Base-by-base conservation (phyloP, 148 eudicot species). In the Rhododendron kiyosumense region DNA sequence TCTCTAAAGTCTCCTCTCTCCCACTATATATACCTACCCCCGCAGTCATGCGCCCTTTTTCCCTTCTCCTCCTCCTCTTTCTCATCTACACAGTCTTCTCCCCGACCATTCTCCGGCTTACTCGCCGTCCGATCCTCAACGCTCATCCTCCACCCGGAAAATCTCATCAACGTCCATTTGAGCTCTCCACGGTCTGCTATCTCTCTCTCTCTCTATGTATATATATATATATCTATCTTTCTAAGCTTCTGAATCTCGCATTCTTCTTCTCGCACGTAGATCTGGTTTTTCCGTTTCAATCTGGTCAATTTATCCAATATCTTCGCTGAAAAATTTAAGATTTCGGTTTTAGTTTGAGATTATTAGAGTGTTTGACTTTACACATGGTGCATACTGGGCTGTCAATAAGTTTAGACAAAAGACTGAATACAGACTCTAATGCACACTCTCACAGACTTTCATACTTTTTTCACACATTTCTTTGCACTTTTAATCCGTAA, bases 1-100 rank as follows among this genome's bases (percentile, higher is more conserved):
- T 38, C 63, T 15, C 83, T 24, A 12, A 69, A 69, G 75, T 69
- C 36, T 69, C 36, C 78, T 43, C 81, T 86, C 87, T 65, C 71
- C 4, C 61, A 59, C 84, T 91, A 92, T 93, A 92, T 84, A 93
- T 86, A 20, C 43, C 63, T 26, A 36, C 32, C 88, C 89, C 82
- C 49, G 88, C 90, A 28, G 18, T 28, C 0, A 69, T 69, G 75
- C 7, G 75, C 38, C 45, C 84, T 69, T 87, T 91, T 92, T 94
- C 90, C 86, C 84, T 81, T 84, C 89, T 85, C 52, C 89, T 84
- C 54, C 59, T 54, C 4, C 73, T 49, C 59, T 83, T 28, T 49
- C 22, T 14, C 59, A 34, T 63, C 76, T 75, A 52, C 59, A 57
- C 61, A 43, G 5, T 51, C 59, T 28, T 67, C 46, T 26, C 63